Percentiles rank a stretch among this genome's conserved stretches.
phyloP scores from a whole-genome alignment of 1,284 basidiomycete species.

The Leccinum fallax region DNA sequence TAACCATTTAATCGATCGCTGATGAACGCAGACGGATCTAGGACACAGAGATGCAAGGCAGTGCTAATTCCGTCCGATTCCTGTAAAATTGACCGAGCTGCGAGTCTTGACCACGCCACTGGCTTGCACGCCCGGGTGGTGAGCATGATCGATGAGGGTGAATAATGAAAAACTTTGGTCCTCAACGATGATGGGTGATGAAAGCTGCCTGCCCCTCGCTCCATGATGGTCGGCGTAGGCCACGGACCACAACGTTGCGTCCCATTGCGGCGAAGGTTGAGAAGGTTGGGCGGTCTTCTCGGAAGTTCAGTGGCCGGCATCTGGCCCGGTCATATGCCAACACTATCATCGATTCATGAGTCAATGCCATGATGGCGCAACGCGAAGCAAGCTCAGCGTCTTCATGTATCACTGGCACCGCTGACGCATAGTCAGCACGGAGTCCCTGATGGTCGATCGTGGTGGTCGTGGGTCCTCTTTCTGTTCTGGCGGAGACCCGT shows the following conservation, averaged over 20 bases:
- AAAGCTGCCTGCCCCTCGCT: background rate
- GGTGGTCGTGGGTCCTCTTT: constrained; percentile 12
- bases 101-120: background rate
- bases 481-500: constrained; percentile 11
- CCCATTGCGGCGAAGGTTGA: constrained; percentile 6
- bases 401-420: background rate
- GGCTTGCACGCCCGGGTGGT: background rate
- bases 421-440: constrained; percentile 6
- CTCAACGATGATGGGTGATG: constrained; percentile 8
- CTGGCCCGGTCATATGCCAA: constrained; percentile 9
- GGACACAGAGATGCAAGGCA: constrained; percentile 6
- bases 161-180: background rate
- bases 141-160: constrained; percentile 12
- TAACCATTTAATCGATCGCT: constrained; percentile 14
- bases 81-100: constrained; percentile 8
- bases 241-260: constrained; percentile 11
- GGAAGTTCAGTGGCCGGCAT: constrained; percentile 3
- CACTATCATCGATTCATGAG: constrained; percentile 11
- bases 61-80: constrained; percentile 5
- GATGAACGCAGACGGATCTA: constrained; percentile 15
- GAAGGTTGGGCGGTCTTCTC: constrained; percentile 16
- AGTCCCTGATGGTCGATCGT: constrained; percentile 15
- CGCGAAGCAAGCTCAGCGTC: background rate
- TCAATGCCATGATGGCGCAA: background rate
- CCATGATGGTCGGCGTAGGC: constrained; percentile 2